Evolutionary conservation across 2,329 filamentous ascomycete species (phyloP), one percentile per base, ranked within the genome.

Genomic region (Pseudonectria foliicola): DNA sequence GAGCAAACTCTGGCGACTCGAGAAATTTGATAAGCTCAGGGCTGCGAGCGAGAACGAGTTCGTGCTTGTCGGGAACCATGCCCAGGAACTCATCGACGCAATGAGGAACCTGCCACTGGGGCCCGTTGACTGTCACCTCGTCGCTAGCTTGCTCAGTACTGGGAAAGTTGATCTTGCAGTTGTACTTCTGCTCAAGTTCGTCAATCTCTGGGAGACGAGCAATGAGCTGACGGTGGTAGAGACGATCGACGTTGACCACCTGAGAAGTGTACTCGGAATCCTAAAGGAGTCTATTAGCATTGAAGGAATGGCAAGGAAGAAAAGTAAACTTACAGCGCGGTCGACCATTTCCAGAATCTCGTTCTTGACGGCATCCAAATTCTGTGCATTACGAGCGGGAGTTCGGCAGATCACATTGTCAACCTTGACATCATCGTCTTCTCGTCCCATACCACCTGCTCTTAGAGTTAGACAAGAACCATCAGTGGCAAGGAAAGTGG

Each of bases 291-390:
- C 4, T 15, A 16, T 45, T 18, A 50, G 39, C 21, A 38, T 34
- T 21, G 11, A 14, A 11, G 7, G 1, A 10, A 12, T 16, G 7
- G 13, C 8, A 2, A 15, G 26, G 4, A 2, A 8, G 4, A 4
- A 4, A 7, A 3, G 4, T 4, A 10, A 12, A 73, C 79, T 65
- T 66, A 84, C 80, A 43, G 85, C 87, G 66, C 92, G 86, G 63
- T 96, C 92, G 35, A 98, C 92, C 92, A 98, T 96, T 57, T 96
- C 92, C 70, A 98, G 80, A 55, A 98, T 98, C 67, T 98, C 92
- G 51, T 93, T 89, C 70, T 98, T 98, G 51, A 98, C 92, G 21
- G 95, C 76, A 60, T 98, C 92, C 31, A 98, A 70, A 52, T 92
- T 96, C 65, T 95, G 88, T 23, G 92, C 92, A 56, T 98, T 98